These are phyloP conservation scores for Drechmeria coniospora DNA, from an alignment of 2,329 filamentous ascomycete species.

Conservation along the genomic window DNA sequence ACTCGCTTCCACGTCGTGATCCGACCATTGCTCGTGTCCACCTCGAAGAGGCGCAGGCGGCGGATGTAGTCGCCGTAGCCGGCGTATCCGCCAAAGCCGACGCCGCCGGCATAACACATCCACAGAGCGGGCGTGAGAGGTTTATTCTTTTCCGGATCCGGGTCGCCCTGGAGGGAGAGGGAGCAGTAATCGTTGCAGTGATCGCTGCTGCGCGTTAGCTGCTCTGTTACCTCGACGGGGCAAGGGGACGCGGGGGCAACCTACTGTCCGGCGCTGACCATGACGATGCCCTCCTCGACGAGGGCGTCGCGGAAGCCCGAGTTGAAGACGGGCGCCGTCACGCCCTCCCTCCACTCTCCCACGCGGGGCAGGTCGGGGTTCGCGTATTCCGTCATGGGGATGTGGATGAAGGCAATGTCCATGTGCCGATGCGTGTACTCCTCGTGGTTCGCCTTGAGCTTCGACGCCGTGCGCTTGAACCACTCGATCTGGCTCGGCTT, in stretches of 20 bases:
- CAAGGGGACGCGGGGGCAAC: constrained; percentile 15
- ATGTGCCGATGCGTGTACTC: constrained; percentile 87
- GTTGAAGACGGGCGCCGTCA: constrained; percentile 81
- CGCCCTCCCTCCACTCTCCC: constrained; percentile 65
- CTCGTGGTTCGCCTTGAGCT: constrained; percentile 60
- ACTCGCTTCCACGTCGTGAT: constrained; percentile 88
- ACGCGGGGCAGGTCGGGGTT: constrained; percentile 39
- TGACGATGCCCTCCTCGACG: constrained; percentile 67
- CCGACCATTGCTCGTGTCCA: constrained; percentile 79
- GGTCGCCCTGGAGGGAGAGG: constrained; percentile 33
- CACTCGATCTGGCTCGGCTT: constrained; percentile 88
- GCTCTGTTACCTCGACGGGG: too few relatives aligned
- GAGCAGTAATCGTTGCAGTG: constrained; percentile 96
- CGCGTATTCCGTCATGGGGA: constrained; percentile 81
- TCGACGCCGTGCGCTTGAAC: constrained; percentile 68
- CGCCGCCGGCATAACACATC: constrained; percentile 96
- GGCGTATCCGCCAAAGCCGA: constrained; percentile 88
- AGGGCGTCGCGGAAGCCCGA: constrained; percentile 85
- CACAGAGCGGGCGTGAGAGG: constrained; percentile 53
- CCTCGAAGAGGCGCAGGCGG: constrained; percentile 74
- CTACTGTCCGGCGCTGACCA: constrained; percentile 84
- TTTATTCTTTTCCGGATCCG: constrained; percentile 6
- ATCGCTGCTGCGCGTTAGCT: too few relatives aligned
- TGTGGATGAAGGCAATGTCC: constrained; percentile 95
- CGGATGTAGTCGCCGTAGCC: constrained; percentile 79